Conservation (phyloP, 2,329 filamentous ascomycete species). For the Dothistroma septosporum region DNA sequence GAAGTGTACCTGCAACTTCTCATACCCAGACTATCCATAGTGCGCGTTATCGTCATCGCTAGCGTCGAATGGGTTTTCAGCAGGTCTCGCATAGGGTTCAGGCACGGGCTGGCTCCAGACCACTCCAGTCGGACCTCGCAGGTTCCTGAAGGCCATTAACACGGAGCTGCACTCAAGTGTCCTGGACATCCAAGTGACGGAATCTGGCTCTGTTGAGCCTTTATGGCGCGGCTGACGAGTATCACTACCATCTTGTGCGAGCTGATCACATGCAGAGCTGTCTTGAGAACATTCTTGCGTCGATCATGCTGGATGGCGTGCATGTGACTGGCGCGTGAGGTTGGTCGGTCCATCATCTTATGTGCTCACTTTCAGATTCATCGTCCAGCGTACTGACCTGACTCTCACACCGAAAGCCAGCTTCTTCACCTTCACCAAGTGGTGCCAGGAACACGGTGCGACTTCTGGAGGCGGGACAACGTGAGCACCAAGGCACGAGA, state of each 20-base stretch:
- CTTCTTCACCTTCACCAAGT: too few relatives aligned
- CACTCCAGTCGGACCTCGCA: constrained; percentile 35
- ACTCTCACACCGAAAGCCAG: too few relatives aligned
- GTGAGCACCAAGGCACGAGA: too few relatives aligned
- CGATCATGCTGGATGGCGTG: constrained; percentile 34
- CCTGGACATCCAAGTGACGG: constrained; percentile 36
- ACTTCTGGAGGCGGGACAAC: too few relatives aligned
- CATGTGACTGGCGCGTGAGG: constrained; percentile 36
- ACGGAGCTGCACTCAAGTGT: constrained; percentile 41
- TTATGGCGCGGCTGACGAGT: constrained; percentile 18
- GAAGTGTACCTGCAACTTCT: not conserved
- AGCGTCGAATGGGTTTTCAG: constrained; percentile 42
- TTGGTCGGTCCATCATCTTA: constrained; percentile 38
- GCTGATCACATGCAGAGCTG: constrained; percentile 34
- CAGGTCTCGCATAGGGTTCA: constrained; percentile 39
- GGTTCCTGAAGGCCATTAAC: constrained; percentile 36
- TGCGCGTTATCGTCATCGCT: not conserved
- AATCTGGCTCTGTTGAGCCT: constrained; percentile 39
- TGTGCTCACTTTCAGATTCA: not conserved
- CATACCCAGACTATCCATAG: not conserved
- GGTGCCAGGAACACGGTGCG: too few relatives aligned
- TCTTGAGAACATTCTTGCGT: constrained; percentile 35
- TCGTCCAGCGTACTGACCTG: too few relatives aligned
- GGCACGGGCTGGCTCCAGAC: constrained; percentile 36
- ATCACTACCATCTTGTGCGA: constrained; percentile 31